Base-by-base conservation (phyloP, 2,329 filamentous ascomycete species). In the Monilinia vaccinii-corymbosi region DNA sequence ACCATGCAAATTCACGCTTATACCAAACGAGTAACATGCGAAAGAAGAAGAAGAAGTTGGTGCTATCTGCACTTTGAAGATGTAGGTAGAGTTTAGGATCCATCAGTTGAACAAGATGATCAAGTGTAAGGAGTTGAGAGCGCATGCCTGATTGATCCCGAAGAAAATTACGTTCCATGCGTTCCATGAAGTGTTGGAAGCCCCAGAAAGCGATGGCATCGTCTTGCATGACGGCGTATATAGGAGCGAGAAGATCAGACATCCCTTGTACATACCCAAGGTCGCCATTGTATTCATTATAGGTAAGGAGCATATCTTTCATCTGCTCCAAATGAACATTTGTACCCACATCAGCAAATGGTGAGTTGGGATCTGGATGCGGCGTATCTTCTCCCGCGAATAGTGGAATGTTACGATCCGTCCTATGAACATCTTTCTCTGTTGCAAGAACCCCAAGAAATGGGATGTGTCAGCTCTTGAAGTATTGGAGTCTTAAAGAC, bases 11-110 rank as follows among this genome's bases (percentile, higher is more conserved):
- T 74, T 99, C 94, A 51, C 94, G 87, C 78, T 99, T 99, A 75
- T 94, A 99, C 94, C 94, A 99, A 11, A 99, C 94, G 1, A 99
- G 80, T 38, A 99, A 80, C 94, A 97, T 97, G 62, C 94, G 89
- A 83, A 97, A 99, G 79, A 99, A 97, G 78, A 99, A 99, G 76
- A 99, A 99, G 75, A 99, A 99, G 73, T 99, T 99, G 28, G 94
- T 99, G 70, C 89, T 95, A 69, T 99, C 95, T 23, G 92, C 89
- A 18, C 83, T 86, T 73, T 96, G 85, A 0, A 99, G 82, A 69
- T 99, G 94, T 2, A 89, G 80, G 74, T 97, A 97, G 9, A 99
- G 84, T 71, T 91, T 89, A 0, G 95, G 94, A 67, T 99, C 94
- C 85, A 99, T 92, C 60, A 99, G 89, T 71, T 96, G 91, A 14